A percentile compares a stretch with the other conserved stretches of the same genome.
Evolutionary conservation across 208 protist species (phyloP).

Genomic region (Chromosphaera perkinsii): DNA sequence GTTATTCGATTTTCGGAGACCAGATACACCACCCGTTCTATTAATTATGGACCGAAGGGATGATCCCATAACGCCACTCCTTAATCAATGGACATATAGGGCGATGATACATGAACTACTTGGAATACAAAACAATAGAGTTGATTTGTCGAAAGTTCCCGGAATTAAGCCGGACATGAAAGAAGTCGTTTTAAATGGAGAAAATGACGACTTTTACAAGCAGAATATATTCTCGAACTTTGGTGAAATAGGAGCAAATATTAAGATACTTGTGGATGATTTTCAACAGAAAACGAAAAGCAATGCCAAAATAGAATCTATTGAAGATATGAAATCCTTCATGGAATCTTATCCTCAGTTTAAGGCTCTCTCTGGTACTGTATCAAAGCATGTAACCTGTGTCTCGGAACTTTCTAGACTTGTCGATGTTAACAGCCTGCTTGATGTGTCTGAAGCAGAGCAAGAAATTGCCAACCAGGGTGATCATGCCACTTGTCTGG

Average conservation of each 20-base stretch:
- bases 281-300: slow-evolving; percentile 73
- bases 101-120: slow-evolving; percentile 96
- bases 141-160: slow-evolving; percentile 28
- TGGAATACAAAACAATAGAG: slow-evolving; percentile 82
- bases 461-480: slow-evolving; percentile 76
- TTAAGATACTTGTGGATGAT: slow-evolving; percentile 80
- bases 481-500: too few species aligned
- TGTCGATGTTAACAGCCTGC: slow-evolving; percentile 70
- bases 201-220: slow-evolving; percentile 87
- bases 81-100: slow-evolving; percentile 94
- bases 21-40: slow-evolving; percentile 54
- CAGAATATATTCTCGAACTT: slow-evolving; percentile 90
- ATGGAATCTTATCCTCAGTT: slow-evolving; percentile 73
- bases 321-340: slow-evolving; percentile 61
- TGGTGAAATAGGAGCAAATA: slow-evolving; percentile 88
- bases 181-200: slow-evolving; percentile 58
- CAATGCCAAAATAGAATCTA: slow-evolving; percentile 61
- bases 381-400: slow-evolving; percentile 15
- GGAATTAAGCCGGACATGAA: slow-evolving; percentile 12
- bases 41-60: slow-evolving; percentile 61
- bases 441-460: slow-evolving; percentile 85
- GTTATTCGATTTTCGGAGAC: slow-evolving; percentile 37
- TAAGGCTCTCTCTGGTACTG: slow-evolving; percentile 51
- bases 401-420: slow-evolving; percentile 32
- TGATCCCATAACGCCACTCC: slow-evolving; percentile 90